Base-by-base conservation (phyloP, 129 eudicot species). In the Ambrosia artemisiifolia region DNA sequence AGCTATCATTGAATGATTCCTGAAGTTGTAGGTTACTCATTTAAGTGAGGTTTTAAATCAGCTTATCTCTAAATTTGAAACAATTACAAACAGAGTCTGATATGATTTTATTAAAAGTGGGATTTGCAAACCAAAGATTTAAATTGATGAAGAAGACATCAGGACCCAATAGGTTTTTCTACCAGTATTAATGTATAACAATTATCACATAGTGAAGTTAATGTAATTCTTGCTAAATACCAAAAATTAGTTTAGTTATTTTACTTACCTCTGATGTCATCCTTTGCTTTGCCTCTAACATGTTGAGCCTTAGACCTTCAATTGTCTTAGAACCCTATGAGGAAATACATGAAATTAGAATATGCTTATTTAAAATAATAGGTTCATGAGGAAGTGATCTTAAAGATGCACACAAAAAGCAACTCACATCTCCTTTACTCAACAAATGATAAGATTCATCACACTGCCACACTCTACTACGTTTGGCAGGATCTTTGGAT, bases 241-340 rank as follows among this genome's bases (percentile, higher is more conserved):
- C 3, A 35, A 35, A 2, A 4, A 1, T 28, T 11, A 61, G 1
- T 6, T 64, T 17, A 5, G 3, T 34, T 44, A 0, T 44, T 20
- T 67, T 38, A 48, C 55, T 67, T 44, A 55, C 62, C 11, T 6
- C 12, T 55, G 44, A 34, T 34, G 36, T 34, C 36, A 34, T 12
- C 72, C 72, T 11, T 67, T 67, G 6, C 59, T 28, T 20, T 1
- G n/a, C 8, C 71, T 17, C 11, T 24, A 18, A 33, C 36, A 69
- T 30, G 63, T 77, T 47, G 11, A 82, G 67, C 18, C 48, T 1
- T 19, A 82, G 50, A 18, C 85, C 85, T 82, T 72, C 79, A 57
- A 82, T 77, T 50, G 51, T 44, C 16, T 53, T 11, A 18, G 79
- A 59, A 5, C 82, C 85, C 85, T 82, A 14, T 24, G 11, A 3